phyloP scores from a whole-genome alignment of 148 eudicot genomes.

The Cornus suecica region DNA sequence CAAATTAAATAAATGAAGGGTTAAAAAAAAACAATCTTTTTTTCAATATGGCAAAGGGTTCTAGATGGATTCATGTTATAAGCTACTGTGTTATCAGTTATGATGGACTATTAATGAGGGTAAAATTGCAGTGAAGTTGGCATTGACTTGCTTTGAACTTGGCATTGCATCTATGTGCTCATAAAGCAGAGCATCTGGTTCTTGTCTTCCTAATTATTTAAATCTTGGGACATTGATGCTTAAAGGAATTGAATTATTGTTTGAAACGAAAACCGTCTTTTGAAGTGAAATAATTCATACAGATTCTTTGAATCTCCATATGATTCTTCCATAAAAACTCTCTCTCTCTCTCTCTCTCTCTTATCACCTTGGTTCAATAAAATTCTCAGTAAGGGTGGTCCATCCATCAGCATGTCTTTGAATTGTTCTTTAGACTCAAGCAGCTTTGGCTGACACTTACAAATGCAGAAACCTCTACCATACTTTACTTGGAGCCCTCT shows the following conservation, averaged over 20 bases:
- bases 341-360: neutral
- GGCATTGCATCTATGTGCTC: constrained; percentile 10
- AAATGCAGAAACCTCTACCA: constrained; percentile 8
- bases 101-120: neutral
- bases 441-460: constrained; percentile 5
- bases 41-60: neutral
- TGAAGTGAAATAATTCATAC: neutral
- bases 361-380: neutral
- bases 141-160: constrained; percentile 1
- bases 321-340: neutral
- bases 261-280: neutral
- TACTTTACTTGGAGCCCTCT: constrained; percentile 7
- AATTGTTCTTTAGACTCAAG: neutral
- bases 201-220: constrained; percentile 29
- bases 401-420: neutral
- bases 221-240: constrained; percentile 24
- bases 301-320: constrained; percentile 1
- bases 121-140: neutral
- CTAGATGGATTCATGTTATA: neutral
- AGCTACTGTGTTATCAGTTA: neutral
- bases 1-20: neutral
- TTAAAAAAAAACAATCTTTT: neutral
- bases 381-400: neutral
- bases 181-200: constrained; percentile 25
- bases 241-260: constrained; percentile 29